Percentiles rank a stretch among this genome's conserved stretches.
Conservation (phyloP, 192 early-diverging fungal genomes). For the Fimicolochytrium jonesii region DNA sequence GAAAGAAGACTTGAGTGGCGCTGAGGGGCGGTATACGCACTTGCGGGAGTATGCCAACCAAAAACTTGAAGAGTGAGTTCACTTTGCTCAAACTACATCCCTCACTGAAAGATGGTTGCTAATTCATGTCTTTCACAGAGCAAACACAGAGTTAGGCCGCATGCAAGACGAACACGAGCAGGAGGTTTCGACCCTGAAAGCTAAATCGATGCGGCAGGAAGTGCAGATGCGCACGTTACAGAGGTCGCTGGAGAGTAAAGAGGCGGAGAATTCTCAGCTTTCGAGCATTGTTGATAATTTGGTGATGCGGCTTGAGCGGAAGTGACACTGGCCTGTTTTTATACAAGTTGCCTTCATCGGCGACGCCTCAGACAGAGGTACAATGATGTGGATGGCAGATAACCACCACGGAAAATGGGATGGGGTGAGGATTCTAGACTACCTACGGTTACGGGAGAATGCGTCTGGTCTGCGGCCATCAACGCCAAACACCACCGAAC, state of each 20-base stretch:
- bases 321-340: no score
- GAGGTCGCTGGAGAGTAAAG: conserved; percentile 30
- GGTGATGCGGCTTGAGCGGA: no score
- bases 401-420: no score
- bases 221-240: conserved; percentile 26
- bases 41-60: conserved; percentile 37
- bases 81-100: not conserved
- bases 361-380: no score
- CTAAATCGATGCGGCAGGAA: conserved; percentile 32
- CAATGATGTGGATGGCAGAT: no score
- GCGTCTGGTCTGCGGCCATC: no score
- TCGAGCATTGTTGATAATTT: conserved; percentile 41
- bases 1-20: not conserved
- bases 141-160: conserved; percentile 34
- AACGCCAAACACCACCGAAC: no score
- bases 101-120: not conserved
- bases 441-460: no score
- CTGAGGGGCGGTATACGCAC: conserved; percentile 22
- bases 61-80: conserved; percentile 35
- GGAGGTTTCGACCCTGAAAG: conserved; percentile 32
- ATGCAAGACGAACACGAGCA: conserved; percentile 27
- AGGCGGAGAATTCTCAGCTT: conserved; percentile 35
- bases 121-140: conserved; percentile 16
- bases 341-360: no score
- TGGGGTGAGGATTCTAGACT: no score